Percentiles rank a stretch among this genome's conserved stretches.
Conservation (phyloP, 208 protist genomes). For the Kentomonas sorsogonicus region DNA sequence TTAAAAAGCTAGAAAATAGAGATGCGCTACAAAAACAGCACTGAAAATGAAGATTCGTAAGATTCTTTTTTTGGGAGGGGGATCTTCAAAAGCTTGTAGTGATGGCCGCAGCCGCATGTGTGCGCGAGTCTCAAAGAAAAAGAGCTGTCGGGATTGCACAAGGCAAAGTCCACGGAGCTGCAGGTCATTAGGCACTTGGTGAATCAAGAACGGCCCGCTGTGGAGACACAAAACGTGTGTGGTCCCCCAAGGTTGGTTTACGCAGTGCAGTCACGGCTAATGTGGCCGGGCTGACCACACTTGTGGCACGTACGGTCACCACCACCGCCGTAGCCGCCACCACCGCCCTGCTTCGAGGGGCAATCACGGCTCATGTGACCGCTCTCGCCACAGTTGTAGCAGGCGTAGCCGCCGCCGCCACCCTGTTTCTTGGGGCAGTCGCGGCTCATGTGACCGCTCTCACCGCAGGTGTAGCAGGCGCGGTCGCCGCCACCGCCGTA, state of each 20-base stretch:
- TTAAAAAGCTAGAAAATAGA: no score
- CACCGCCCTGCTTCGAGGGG: slow-evolving; percentile 29
- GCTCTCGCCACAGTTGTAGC: slow-evolving; percentile 54
- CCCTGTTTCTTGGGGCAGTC: slow-evolving; percentile 65
- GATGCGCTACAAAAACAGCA: background rate
- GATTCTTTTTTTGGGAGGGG: background rate
- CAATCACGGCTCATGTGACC: slow-evolving; percentile 7
- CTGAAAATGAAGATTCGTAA: background rate
- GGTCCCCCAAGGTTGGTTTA: no score
- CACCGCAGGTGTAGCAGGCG: slow-evolving; percentile 77
- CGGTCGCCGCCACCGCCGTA: slow-evolving; percentile 46
- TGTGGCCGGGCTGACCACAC: slow-evolving; percentile 76
- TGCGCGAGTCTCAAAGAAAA: no score
- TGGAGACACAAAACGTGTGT: no score
- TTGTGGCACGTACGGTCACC: slow-evolving; percentile 74
- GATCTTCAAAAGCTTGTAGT: background rate
- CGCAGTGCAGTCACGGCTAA: slow-evolving; percentile 82
- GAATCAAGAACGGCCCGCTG: no score
- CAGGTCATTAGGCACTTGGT: no score
- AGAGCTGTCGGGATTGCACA: no score
- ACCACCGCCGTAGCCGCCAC: slow-evolving; percentile 19
- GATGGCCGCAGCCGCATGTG: background rate
- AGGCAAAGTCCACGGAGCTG: no score
- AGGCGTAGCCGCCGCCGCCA: slow-evolving; percentile 25
- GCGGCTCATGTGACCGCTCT: slow-evolving; percentile 74